These are phyloP conservation scores for Tripterygium wilfordii DNA, from an alignment of 177 flowering plant genomes.

Conservation along the genomic window DNA sequence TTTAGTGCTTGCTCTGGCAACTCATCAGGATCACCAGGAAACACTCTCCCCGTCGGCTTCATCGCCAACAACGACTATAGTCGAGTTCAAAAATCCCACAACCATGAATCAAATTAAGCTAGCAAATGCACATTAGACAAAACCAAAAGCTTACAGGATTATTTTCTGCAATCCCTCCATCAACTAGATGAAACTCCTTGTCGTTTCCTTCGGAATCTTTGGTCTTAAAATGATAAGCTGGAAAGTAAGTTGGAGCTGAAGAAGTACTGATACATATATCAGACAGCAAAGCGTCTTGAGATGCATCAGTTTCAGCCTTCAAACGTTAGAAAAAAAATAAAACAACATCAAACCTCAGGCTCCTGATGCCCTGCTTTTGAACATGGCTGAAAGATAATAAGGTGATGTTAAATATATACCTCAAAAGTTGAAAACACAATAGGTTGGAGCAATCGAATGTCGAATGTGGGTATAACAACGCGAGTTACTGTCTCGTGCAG, in stretches of 20 bases:
- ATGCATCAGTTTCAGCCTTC: slow-evolving; percentile 1
- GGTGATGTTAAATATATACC: no score
- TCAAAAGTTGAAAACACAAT: not conserved
- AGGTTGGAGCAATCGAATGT: slow-evolving; percentile 1
- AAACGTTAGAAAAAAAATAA: no score
- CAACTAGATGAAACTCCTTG: slow-evolving; percentile 6
- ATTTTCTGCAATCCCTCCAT: slow-evolving; percentile 11
- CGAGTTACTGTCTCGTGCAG: slow-evolving; percentile 2
- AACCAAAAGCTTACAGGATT: not conserved
- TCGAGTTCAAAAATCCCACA: not conserved
- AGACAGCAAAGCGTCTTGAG: slow-evolving; percentile 6
- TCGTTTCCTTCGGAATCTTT: not conserved
- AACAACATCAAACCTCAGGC: no score
- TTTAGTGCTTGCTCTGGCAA: not conserved
- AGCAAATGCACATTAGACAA: not conserved
- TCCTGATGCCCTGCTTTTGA: no score
- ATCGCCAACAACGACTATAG: not conserved
- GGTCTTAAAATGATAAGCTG: slow-evolving; percentile 3
- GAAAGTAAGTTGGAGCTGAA: slow-evolving; percentile 7
- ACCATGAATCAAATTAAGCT: not conserved
- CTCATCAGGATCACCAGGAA: not conserved
- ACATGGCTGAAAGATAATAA: no score
- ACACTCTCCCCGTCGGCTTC: not conserved
- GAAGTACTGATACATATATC: slow-evolving; percentile 7
- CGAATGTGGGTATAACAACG: slow-evolving; percentile 3